Evolutionary conservation across 495 filamentous ascomycete genomes (phyloP).

Genomic region (Hypoxylon fragiforme): DNA sequence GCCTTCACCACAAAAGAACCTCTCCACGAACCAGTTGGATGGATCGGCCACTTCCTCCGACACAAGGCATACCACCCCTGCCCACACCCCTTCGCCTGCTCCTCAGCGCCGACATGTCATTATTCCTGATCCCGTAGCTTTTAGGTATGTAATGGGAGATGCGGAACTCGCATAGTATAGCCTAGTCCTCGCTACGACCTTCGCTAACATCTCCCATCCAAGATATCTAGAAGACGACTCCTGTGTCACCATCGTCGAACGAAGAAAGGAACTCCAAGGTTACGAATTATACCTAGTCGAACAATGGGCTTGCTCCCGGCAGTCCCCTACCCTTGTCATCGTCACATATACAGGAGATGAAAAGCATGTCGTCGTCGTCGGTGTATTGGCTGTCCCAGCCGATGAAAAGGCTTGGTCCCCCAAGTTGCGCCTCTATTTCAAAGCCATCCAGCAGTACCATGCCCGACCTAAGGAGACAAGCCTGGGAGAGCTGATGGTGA

Average conservation of each 20-base stretch:
- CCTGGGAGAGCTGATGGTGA: constrained; percentile 86
- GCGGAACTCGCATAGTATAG: background rate
- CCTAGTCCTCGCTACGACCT: constrained; percentile 2
- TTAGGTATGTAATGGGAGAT: constrained; percentile 55
- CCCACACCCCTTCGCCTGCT: constrained; percentile 14
- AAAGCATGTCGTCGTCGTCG: constrained; percentile 72
- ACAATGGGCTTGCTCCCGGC: constrained; percentile 94
- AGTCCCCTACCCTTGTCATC: constrained; percentile 88
- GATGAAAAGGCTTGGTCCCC: constrained; percentile 82
- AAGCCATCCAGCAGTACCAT: constrained; percentile 79
- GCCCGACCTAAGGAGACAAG: constrained; percentile 81
- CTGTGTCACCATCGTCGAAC: constrained; percentile 72
- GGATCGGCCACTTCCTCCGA: constrained; percentile 16
- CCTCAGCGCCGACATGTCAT: constrained; percentile 56
- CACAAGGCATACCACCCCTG: constrained; percentile 16
- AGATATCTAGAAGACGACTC: constrained; percentile 90
- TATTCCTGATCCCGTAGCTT: constrained; percentile 74
- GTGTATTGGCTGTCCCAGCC: constrained; percentile 81
- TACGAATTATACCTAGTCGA: constrained; percentile 96
- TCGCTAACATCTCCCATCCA: background rate
- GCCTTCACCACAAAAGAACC: constrained; percentile 16
- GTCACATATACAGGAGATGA: constrained; percentile 90
- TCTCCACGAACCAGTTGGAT: constrained; percentile 12
- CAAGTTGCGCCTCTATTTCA: constrained; percentile 79
- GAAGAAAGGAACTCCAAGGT: constrained; percentile 68